These are phyloP conservation scores for Thalassiosira ordinaria DNA, from an alignment of 352 stramenopile species.

Conservation along the genomic window DNA sequence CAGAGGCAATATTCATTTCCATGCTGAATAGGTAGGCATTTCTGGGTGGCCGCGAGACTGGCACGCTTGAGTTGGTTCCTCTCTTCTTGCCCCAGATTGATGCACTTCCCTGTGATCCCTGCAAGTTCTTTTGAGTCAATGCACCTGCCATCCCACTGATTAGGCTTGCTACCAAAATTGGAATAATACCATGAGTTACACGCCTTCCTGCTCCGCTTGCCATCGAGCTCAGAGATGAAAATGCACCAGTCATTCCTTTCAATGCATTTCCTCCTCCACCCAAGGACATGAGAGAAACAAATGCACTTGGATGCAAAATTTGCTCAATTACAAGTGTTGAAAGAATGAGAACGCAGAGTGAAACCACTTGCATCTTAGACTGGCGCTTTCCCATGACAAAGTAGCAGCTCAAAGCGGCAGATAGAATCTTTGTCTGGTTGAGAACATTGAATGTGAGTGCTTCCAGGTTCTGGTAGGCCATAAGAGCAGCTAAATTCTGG, in stretches of 20 bases:
- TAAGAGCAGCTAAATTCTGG: slow-evolving; percentile 68
- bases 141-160: slow-evolving; percentile 70
- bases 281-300: slow-evolving; percentile 16
- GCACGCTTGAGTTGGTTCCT: neutral
- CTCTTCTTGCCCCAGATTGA: slow-evolving; percentile 27
- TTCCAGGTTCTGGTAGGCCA: slow-evolving; percentile 71
- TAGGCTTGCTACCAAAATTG: slow-evolving; percentile 64
- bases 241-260: slow-evolving; percentile 22
- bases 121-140: slow-evolving; percentile 69
- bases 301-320: slow-evolving; percentile 48
- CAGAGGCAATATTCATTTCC: slow-evolving; percentile 62
- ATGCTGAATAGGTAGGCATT: slow-evolving; percentile 74
- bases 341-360: slow-evolving; percentile 61
- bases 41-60: slow-evolving; percentile 30
- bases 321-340: slow-evolving; percentile 67
- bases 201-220: slow-evolving; percentile 8
- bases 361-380: slow-evolving; percentile 57
- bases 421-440: slow-evolving; percentile 79
- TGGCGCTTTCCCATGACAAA: slow-evolving; percentile 65
- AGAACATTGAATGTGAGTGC: slow-evolving; percentile 70
- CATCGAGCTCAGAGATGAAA: slow-evolving; percentile 5
- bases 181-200: slow-evolving; percentile 60
- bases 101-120: slow-evolving; percentile 27
- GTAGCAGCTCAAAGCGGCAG: slow-evolving; percentile 70
- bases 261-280: slow-evolving; percentile 18